phyloP scores from a whole-genome alignment of 192 early-diverging fungal species.

The Piromyces sp. region DNA sequence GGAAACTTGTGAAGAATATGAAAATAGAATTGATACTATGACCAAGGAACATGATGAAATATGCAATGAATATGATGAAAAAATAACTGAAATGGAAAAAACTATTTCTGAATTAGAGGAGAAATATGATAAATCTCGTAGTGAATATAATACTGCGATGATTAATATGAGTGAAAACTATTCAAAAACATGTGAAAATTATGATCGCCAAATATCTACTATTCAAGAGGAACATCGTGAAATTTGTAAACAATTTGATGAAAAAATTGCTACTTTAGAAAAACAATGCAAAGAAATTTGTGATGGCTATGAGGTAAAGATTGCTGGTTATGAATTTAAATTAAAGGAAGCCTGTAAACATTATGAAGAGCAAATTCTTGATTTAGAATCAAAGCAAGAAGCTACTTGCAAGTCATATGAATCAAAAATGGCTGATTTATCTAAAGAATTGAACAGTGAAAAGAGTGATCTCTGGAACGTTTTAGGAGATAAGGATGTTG shows the following conservation, averaged over 20 bases:
- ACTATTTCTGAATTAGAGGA: neutral
- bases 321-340: neutral
- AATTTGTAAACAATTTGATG: neutral
- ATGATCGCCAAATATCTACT: neutral
- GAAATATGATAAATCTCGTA: neutral
- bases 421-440: neutral
- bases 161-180: neutral
- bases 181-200: neutral
- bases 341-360: neutral
- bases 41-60: too few relatives aligned
- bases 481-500: neutral
- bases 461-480: neutral
- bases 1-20: neutral
- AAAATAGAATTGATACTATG: neutral
- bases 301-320: neutral
- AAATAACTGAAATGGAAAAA: neutral
- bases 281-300: neutral
- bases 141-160: neutral
- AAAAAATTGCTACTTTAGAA: neutral
- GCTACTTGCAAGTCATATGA: neutral
- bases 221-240: neutral
- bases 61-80: too few relatives aligned
- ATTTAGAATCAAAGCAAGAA: neutral
- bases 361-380: neutral
- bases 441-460: neutral